Base-by-base conservation (phyloP, 352 stramenopile species). In the Pythium aquatile region DNA sequence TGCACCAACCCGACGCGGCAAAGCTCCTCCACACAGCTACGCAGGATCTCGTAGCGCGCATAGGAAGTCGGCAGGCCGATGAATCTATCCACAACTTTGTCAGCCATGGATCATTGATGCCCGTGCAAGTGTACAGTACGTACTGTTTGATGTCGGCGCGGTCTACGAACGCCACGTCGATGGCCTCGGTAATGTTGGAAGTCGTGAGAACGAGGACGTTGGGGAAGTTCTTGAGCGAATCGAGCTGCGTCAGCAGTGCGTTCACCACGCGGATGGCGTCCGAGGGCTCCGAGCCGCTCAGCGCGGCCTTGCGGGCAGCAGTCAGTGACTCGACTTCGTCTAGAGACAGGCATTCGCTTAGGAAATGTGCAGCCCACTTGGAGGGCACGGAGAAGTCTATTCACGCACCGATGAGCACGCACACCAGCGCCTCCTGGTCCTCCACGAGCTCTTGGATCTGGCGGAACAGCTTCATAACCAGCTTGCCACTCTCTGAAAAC, bases 151-250 rank as follows among this genome's bases (percentile, higher is more conserved):
- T 87, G 62, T 98, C 94, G n/a, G 90, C 91, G 37, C 94, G 79
- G 61, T 98, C 93, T 13, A 98, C 75, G 72, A 98, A 98, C 1
- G 94, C 94, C 5, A 90, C 69, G 64, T 98, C 94, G 30, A 98
- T 96, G 4, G 83, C 87, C 48, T 92, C 81, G 0, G 89, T 97
- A 59, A 98, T 88, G 61, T 98, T 98, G 26, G 88, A 97, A 0
- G 94, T 98, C 2, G 91, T 97, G n/a, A 98, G 72, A 5, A 98
- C 70, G 35, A 98, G 68, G n/a, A 98, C 91, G 60, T 98, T 98
- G 0, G 80, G 68, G 62, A 85, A 83, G 7, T 77, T 72, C 68
- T 90, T 86, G 33, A 98, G 74, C 58, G 84, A 69, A 75, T 97
- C 90, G 55, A 97, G 59, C 53, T 97, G 88, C 2, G 94, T 98